A percentile compares a stretch with the other conserved stretches of the same genome.
These are phyloP conservation scores for Spatholobus suberectus DNA, from an alignment of 306 rosid species.

Conservation along the genomic window DNA sequence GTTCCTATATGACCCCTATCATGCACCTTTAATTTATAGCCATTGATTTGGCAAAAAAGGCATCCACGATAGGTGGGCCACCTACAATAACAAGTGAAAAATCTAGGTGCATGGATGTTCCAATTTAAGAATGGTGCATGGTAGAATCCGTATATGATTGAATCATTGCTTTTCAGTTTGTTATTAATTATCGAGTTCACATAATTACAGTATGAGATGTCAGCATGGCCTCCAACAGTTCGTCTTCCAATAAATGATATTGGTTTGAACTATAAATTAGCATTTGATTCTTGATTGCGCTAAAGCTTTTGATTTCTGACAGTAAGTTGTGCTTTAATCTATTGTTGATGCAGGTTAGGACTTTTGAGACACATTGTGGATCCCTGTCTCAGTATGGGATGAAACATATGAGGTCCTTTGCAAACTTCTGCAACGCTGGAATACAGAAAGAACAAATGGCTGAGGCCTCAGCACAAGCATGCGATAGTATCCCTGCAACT, in stretches of 20 bases:
- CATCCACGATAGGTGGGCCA: neutral
- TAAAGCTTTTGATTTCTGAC: conserved; percentile 30
- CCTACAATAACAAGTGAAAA: neutral
- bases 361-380: conserved; percentile 85
- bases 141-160: conserved; percentile 1
- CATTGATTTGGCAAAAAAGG: neutral
- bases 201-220: conserved; percentile 10
- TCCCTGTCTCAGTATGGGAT: conserved; percentile 90
- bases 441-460: conserved; percentile 69
- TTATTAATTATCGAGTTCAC: conserved; percentile 15
- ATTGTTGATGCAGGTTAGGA: conserved; percentile 70
- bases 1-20: neutral
- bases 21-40: neutral
- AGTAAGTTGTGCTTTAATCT: neutral
- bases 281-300: neutral
- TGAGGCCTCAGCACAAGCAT: conserved; percentile 87
- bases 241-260: neutral
- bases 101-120: neutral
- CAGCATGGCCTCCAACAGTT: conserved; percentile 3
- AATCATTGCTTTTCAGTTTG: conserved; percentile 17
- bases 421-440: conserved; percentile 88
- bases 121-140: neutral
- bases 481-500: conserved; percentile 61
- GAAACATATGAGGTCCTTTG: conserved; percentile 94
- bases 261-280: neutral